Evolutionary conservation across 495 filamentous ascomycete species (phyloP).

Genomic region (Trichoderma gamsii): DNA sequence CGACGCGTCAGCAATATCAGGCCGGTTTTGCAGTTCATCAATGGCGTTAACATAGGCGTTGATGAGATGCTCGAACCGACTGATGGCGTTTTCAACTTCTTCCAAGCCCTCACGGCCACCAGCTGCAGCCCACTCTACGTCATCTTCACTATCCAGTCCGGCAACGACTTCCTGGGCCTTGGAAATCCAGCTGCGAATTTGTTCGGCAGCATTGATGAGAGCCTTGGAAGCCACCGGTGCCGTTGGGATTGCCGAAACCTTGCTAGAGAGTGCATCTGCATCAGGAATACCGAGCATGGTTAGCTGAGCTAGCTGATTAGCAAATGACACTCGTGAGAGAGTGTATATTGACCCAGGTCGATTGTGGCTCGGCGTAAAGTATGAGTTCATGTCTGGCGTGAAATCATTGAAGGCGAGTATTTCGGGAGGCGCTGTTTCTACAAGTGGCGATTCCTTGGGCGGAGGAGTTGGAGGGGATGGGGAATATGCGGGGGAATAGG

Average conservation of each 20-base stretch:
- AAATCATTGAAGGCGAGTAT: slow-evolving; percentile 31
- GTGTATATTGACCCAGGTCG: slow-evolving; percentile 82
- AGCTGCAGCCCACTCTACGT: slow-evolving; percentile 94
- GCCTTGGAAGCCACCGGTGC: slow-evolving; percentile 71
- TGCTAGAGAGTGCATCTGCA: slow-evolving; percentile 69
- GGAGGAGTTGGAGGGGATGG: slow-evolving; percentile 34
- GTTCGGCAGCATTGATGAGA: slow-evolving; percentile 73
- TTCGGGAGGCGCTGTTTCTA: slow-evolving; percentile 18
- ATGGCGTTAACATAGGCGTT: slow-evolving; percentile 86
- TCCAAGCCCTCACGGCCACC: slow-evolving; percentile 83
- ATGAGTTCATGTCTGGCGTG: slow-evolving; percentile 35
- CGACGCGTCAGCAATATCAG: slow-evolving; percentile 65
- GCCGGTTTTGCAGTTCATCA: slow-evolving; percentile 75
- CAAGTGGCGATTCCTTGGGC: slow-evolving; percentile 45
- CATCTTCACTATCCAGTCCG: slow-evolving; percentile 86
- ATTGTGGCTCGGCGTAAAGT: slow-evolving; percentile 49
- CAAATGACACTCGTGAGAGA: slow-evolving; percentile 81
- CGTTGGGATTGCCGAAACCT: slow-evolving; percentile 74
- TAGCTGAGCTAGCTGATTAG: slow-evolving; percentile 80
- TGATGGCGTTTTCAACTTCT: slow-evolving; percentile 81
- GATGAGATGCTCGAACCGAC: slow-evolving; percentile 77
- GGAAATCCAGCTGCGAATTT: slow-evolving; percentile 86
- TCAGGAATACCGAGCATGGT: slow-evolving; percentile 81
- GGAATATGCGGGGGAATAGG: slow-evolving; percentile 13
- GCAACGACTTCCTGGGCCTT: slow-evolving; percentile 82